phyloP scores from a whole-genome alignment of 768 basidiomycete genomes.

The Megacollybia marginata region DNA sequence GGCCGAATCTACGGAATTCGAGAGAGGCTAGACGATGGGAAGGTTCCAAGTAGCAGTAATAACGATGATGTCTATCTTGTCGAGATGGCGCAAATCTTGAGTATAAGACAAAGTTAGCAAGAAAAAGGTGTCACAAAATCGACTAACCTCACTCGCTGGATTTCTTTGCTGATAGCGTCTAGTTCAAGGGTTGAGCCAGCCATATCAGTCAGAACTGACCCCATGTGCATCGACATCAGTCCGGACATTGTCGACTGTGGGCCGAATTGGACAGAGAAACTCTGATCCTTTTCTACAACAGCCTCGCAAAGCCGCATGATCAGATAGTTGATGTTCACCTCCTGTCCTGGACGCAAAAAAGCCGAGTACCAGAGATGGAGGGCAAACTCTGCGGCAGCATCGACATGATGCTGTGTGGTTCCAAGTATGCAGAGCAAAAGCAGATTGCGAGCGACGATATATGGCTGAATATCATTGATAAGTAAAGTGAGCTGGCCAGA shows the following conservation, averaged over 20 bases:
- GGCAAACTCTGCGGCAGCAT: slow-evolving; percentile 33
- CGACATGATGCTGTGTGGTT: slow-evolving; percentile 3
- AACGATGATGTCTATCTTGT: slow-evolving; percentile 29
- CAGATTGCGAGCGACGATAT: slow-evolving; percentile 31
- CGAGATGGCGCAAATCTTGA: slow-evolving; percentile 21
- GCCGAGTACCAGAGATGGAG: slow-evolving; percentile 44
- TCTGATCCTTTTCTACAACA: no score
- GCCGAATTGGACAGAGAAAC: no score
- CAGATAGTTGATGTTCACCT: no score
- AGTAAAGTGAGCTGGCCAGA: slow-evolving; percentile 30
- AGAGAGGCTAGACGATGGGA: slow-evolving; percentile 38
- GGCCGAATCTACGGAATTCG: slow-evolving; percentile 31
- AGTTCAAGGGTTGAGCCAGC: slow-evolving; percentile 9
- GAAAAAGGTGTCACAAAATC: no score
- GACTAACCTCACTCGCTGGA: slow-evolving; percentile 3
- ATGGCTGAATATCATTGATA: slow-evolving; percentile 29
- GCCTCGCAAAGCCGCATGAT: no score
- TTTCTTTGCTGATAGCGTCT: slow-evolving; percentile 10
- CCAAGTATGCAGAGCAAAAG: slow-evolving; percentile 33
- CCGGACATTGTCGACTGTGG: no score
- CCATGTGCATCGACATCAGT: no score
- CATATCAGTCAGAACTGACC: no score
- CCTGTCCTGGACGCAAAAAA: slow-evolving; percentile 28
- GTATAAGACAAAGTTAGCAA: no score
- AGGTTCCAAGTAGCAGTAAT: slow-evolving; percentile 26